A percentile compares a stretch with the other conserved stretches of the same genome.
phyloP scores from a whole-genome alignment of 345 rosid species.

The Bruguiera sexangula region DNA sequence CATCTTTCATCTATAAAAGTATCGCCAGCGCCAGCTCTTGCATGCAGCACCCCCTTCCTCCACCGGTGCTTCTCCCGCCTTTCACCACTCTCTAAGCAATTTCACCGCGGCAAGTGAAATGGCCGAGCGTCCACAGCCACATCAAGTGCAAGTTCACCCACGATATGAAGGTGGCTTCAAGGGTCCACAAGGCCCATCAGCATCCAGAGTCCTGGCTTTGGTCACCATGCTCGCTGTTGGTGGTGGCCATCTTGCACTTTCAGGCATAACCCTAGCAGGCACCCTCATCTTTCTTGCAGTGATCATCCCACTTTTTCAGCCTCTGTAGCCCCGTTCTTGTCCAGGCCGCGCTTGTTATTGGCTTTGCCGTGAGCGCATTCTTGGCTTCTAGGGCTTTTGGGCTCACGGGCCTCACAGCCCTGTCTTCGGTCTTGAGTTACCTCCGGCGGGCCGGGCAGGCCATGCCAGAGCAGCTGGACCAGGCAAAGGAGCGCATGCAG shows the following conservation, averaged over 20 bases:
- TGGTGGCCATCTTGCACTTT: slow-evolving; percentile 41
- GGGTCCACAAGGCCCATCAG: slow-evolving; percentile 52
- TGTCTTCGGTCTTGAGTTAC: slow-evolving; percentile 45
- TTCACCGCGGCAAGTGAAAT: slow-evolving; percentile 5
- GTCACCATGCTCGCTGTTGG: slow-evolving; percentile 39
- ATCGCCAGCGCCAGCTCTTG: slow-evolving; percentile 4
- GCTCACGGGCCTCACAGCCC: slow-evolving; percentile 43
- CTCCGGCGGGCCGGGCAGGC: slow-evolving; percentile 19
- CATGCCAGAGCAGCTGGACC: slow-evolving; percentile 39
- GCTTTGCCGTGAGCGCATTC: slow-evolving; percentile 37
- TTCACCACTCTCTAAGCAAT: background rate
- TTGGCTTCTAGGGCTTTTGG: slow-evolving; percentile 48
- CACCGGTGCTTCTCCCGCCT: too few relatives aligned
- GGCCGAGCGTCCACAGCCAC: slow-evolving; percentile 35
- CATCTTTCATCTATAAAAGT: slow-evolving; percentile 17
- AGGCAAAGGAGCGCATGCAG: slow-evolving; percentile 44
- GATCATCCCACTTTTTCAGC: slow-evolving; percentile 42
- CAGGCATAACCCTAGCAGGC: slow-evolving; percentile 42
- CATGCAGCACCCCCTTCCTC: background rate
- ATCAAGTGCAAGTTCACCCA: slow-evolving; percentile 64
- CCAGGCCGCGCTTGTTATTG: slow-evolving; percentile 50
- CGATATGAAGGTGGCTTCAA: slow-evolving; percentile 36
- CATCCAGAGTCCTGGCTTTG: slow-evolving; percentile 40
- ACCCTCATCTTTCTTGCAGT: slow-evolving; percentile 39
- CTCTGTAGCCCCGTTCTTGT: slow-evolving; percentile 59